These are phyloP conservation scores for Dictyostelium capitatum DNA, from an alignment of 78 protist species.

Conservation along the genomic window DNA sequence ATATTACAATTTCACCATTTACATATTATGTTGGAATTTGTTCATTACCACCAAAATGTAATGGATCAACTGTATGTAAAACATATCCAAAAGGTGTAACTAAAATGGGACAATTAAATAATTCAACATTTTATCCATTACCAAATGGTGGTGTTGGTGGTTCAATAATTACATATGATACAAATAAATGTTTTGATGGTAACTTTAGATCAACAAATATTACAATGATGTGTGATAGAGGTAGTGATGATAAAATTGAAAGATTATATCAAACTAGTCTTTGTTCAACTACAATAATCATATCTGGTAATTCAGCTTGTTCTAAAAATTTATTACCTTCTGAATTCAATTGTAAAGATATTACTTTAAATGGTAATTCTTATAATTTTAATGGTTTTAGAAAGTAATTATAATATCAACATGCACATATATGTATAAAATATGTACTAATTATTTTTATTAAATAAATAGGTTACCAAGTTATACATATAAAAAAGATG, in stretches of 20 bases:
- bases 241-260: not conserved
- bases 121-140: not conserved
- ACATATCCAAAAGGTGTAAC: not conserved
- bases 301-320: slow-evolving; percentile 6
- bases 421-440: no score
- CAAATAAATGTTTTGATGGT: not conserved
- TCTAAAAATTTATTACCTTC: not conserved
- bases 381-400: not conserved
- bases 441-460: not conserved
- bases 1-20: not conserved
- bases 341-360: not conserved
- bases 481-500: not conserved
- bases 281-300: not conserved
- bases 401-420: not conserved
- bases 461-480: not conserved
- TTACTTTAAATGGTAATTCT: not conserved
- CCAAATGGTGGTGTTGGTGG: slow-evolving; percentile 9
- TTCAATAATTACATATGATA: not conserved
- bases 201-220: not conserved
- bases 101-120: not conserved
- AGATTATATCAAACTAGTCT: not conserved
- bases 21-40: not conserved
- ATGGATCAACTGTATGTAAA: not conserved
- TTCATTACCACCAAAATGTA: not conserved
- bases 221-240: not conserved